Conservation (phyloP, 2,329 filamentous ascomycete genomes). For the Fusarium praegraminearum region DNA sequence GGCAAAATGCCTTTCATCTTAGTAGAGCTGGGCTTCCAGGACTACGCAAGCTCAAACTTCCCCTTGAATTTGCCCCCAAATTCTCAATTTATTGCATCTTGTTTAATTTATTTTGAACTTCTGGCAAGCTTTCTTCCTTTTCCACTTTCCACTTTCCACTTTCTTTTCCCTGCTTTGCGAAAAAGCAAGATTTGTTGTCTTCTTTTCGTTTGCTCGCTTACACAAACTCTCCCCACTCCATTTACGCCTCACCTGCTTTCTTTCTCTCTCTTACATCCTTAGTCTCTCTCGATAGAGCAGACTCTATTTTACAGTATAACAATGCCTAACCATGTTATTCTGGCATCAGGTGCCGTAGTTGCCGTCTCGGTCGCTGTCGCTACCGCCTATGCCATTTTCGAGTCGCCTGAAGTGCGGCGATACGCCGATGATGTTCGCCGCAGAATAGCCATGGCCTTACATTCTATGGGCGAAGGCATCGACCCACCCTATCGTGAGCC, state of each 20-base stretch:
- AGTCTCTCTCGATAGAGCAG: slow-evolving; percentile 16
- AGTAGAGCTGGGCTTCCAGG: slow-evolving; percentile 22
- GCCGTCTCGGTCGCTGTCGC: slow-evolving; percentile 69
- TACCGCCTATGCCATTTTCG: slow-evolving; percentile 71
- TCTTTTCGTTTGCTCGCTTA: slow-evolving; percentile 26
- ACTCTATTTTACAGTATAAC: slow-evolving; percentile 45
- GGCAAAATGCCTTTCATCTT: slow-evolving; percentile 27
- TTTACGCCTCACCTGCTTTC: slow-evolving; percentile 11
- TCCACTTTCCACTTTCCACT: neutral
- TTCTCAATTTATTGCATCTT: slow-evolving; percentile 7
- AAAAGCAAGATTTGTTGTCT: slow-evolving; percentile 4
- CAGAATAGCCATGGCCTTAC: slow-evolving; percentile 70
- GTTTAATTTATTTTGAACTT: slow-evolving; percentile 4
- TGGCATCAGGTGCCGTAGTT: slow-evolving; percentile 69
- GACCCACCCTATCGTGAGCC: slow-evolving; percentile 63
- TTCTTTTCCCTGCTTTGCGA: slow-evolving; percentile 1
- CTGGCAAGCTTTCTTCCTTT: slow-evolving; percentile 13
- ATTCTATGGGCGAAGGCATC: slow-evolving; percentile 69
- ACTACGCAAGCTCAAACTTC: slow-evolving; percentile 42
- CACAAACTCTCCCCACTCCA: slow-evolving; percentile 12
- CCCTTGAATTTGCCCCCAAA: slow-evolving; percentile 34
- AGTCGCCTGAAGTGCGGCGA: slow-evolving; percentile 72
- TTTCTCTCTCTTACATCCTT: slow-evolving; percentile 20
- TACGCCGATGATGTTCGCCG: slow-evolving; percentile 71
- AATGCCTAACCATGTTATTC: slow-evolving; percentile 69